A percentile compares a stretch with the other conserved stretches of the same genome.
phyloP scores from a whole-genome alignment of 2,329 filamentous ascomycete genomes.

The Ophiosphaerella narmari region DNA sequence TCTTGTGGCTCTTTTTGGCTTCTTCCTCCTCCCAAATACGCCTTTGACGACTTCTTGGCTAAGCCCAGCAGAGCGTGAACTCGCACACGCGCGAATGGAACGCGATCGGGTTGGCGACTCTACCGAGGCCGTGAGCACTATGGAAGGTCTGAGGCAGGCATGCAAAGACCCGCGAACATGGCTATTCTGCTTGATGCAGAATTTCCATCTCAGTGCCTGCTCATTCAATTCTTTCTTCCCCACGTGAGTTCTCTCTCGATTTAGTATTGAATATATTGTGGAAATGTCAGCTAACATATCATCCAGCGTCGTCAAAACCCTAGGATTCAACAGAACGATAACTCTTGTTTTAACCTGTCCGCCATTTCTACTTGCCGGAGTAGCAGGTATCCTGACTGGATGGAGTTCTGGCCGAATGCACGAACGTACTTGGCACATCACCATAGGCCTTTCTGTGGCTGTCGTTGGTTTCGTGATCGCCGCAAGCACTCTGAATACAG shows the following conservation, averaged over 20 bases:
- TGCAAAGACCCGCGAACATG: conserved; percentile 34
- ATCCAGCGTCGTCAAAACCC: conserved; percentile 39
- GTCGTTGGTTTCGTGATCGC: conserved; percentile 50
- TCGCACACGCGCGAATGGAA: conserved; percentile 43
- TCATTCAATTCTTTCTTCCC: conserved; percentile 42
- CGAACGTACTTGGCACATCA: conserved; percentile 58
- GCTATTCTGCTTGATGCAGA: conserved; percentile 41
- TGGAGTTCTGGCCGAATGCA: conserved; percentile 57
- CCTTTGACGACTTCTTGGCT: conserved; percentile 53
- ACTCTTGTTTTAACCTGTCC: conserved; percentile 50
- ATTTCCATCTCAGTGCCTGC: conserved; percentile 33
- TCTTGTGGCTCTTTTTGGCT: conserved; percentile 34
- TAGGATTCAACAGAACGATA: conserved; percentile 43
- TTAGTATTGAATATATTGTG: not conserved
- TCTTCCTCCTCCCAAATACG: conserved; percentile 34
- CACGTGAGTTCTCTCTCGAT: conserved; percentile 21
- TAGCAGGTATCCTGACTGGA: conserved; percentile 53
- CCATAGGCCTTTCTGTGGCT: conserved; percentile 47
- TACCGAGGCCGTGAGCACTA: conserved; percentile 24
- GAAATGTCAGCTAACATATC: not conserved
- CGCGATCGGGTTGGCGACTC: conserved; percentile 56
- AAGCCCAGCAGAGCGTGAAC: conserved; percentile 51
- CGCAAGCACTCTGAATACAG: conserved; percentile 33
- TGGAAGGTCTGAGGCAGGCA: conserved; percentile 36
- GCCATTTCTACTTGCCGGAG: conserved; percentile 55